Base-by-base conservation (phyloP, 2,329 filamentous ascomycete genomes). In the Metarhizium anisopliae region DNA sequence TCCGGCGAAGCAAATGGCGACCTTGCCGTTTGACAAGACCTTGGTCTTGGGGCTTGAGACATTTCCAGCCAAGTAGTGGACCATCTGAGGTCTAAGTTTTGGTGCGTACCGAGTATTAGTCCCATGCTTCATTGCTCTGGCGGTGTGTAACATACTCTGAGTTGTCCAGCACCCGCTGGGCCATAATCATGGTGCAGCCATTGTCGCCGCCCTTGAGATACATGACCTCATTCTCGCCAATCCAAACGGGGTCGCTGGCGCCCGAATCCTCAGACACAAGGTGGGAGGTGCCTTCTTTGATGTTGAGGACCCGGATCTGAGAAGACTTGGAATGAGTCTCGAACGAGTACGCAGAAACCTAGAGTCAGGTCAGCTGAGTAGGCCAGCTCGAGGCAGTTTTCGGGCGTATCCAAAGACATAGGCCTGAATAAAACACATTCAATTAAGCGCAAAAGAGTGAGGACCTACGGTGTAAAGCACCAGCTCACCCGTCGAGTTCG, bases 321-420 rank as follows among this genome's bases (percentile, higher is more conserved):
- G 76, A 78, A 5, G 78, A 81, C 66, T 86, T 87, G 50, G 78
- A 77, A 67, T 95, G 90, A 0, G 82, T 78, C 43, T 87, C 77
- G 69, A 96, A 96, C 5, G 84, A 92, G 70, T 95, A 96, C 2
- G 85, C 83, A 0, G 87, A 89, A 16, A 84, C 76, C 69, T 85
- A 18, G 50, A 29, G 13, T 10, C 42, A 6, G 7, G 42, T 49
- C 14, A 25, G 11, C n/a, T 4, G 20, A 30, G 29, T 29, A 13
- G 16, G 67, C 54, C 32, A 42, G 36, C 18, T 6, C 40, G 1
- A 50, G 13, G 29, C 30, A 3, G 47, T 35, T 8, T 8, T 35
- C 32, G 10, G 32, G 1, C 7, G 7, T 35, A 35, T 35, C 32
- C 7, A 35, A 2, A 35, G 32, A 35, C 10, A 35, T 2, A 11